Evolutionary conservation across 2,329 filamentous ascomycete species (phyloP), one percentile per base, ranked within the genome.

Genomic region (Paraconiothyrium sp.): DNA sequence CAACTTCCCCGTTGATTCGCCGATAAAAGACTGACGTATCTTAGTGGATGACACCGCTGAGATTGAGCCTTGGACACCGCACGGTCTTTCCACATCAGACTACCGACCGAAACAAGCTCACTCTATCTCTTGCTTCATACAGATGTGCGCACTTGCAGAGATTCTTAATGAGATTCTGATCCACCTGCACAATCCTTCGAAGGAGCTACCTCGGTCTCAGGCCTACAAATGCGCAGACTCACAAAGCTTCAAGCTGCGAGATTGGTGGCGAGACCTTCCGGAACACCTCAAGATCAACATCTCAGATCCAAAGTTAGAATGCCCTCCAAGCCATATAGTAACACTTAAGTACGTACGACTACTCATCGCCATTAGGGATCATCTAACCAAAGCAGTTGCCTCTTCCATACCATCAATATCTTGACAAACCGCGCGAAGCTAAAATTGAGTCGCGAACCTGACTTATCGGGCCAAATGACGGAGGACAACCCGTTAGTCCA

Each of bases 1-100:
- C 7, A 22, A 14, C 6, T 54, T 48, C 13, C 27, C n/a, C 37
- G 13, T 1, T 35, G 27, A 30, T 2, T 22, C 39, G 3, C 9
- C 5, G 6, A 13, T 27, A 49, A 14, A 10, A 4, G 1, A 20
- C 32, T 30, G n/a, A 27, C 52, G 58, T 27, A 63, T 5, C 7
- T 14, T 37, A 63, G 61, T 64, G 59, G 62, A 64, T 37, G 62
- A 64, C 27, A 61, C 62, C 16, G 62, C 62, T 11, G 62, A 64
- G n/a, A 56, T 61, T 16, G 62, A 64, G 37, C 22, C 48, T 11
- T 64, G 62, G 62, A 58, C 56, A 16, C 62, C 62, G 1, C 59
- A 61, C 39, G 62, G 62, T n/a, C 47, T 59, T 9, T 20, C 44
- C 16, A 46, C 37, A 34, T 13, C 55, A 2, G 43, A 16, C 9